Evolutionary conservation across 2,329 filamentous ascomycete genomes (phyloP).

Genomic region (Parafenestella ontariensis): DNA sequence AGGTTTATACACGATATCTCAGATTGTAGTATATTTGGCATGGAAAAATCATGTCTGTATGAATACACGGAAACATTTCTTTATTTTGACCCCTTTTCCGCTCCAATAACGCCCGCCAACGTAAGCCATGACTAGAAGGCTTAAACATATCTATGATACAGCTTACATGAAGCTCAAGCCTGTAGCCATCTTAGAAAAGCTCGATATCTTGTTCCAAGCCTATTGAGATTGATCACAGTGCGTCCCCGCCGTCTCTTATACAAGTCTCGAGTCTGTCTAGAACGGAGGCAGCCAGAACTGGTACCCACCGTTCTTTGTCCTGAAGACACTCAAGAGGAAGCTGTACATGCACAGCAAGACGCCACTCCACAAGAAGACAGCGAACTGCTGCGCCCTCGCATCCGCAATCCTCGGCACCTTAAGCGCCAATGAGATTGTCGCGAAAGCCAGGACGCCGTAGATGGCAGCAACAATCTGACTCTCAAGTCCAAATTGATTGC

Average conservation of each 20-base stretch:
- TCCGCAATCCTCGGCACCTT: constrained; percentile 91
- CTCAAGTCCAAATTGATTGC: constrained; percentile 91
- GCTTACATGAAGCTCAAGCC: not conserved
- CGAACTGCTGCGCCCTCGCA: constrained; percentile 77
- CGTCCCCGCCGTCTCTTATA: not conserved
- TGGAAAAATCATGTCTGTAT: constrained; percentile 8
- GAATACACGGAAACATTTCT: not conserved
- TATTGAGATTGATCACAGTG: not conserved
- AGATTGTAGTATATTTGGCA: constrained; percentile 4
- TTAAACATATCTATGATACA: constrained; percentile 5
- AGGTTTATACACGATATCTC: not conserved
- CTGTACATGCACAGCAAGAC: constrained; percentile 87
- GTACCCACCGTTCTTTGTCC: constrained; percentile 93
- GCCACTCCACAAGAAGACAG: constrained; percentile 79
- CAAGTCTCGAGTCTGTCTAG: constrained; percentile 43
- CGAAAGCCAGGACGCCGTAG: constrained; percentile 83
- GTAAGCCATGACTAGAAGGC: not conserved
- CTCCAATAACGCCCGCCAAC: constrained; percentile 1
- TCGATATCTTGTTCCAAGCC: not conserved
- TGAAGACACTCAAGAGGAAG: constrained; percentile 92
- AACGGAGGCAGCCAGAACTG: constrained; percentile 95
- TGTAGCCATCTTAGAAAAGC: not conserved
- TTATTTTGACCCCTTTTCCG: not conserved
- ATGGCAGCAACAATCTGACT: constrained; percentile 94
- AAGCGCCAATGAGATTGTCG: constrained; percentile 86